Evolutionary conservation across 1,139 yeast genomes (phyloP).

Genomic region (Suhomyces bokatorum): DNA sequence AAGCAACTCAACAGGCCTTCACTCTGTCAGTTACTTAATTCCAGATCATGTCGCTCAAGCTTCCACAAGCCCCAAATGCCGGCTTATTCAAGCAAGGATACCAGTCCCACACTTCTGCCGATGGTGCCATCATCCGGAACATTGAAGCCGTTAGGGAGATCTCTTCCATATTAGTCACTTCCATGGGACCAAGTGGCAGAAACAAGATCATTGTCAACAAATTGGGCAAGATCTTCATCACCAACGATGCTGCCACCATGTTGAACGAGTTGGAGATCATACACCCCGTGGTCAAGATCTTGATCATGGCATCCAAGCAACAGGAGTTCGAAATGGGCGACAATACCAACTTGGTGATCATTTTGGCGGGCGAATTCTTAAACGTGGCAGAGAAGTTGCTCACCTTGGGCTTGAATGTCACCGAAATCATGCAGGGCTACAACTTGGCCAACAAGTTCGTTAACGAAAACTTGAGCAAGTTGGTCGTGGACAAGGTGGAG

Average conservation of each 20-base stretch:
- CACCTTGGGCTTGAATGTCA: constrained; percentile 82
- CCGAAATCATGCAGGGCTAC: constrained; percentile 89
- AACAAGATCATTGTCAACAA: constrained; percentile 90
- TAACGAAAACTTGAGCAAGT: constrained; percentile 61
- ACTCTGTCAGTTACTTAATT: neutral
- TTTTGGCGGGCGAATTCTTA: constrained; percentile 87
- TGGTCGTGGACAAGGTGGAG: constrained; percentile 63
- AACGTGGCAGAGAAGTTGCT: constrained; percentile 81
- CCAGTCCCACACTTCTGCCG: constrained; percentile 81
- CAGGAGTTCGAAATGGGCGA: constrained; percentile 82
- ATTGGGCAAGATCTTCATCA: constrained; percentile 79
- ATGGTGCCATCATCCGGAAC: constrained; percentile 91
- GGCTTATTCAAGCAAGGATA: constrained; percentile 97
- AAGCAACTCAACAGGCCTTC: neutral
- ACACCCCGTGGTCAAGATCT: constrained; percentile 94
- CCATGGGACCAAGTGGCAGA: constrained; percentile 97
- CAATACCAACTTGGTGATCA: constrained; percentile 48
- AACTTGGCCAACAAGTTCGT: constrained; percentile 80
- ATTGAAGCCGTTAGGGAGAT: constrained; percentile 94
- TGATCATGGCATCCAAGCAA: constrained; percentile 96
- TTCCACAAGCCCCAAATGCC: constrained; percentile 91
- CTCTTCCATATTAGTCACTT: constrained; percentile 85
- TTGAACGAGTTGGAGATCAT: constrained; percentile 89
- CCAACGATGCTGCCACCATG: constrained; percentile 97
- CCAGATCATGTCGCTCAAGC: constrained; percentile 73